Percentiles rank a stretch among this genome's conserved stretches.
Evolutionary conservation across 1,139 yeast species (phyloP).

Genomic region (Kluyveromyces sp.): DNA sequence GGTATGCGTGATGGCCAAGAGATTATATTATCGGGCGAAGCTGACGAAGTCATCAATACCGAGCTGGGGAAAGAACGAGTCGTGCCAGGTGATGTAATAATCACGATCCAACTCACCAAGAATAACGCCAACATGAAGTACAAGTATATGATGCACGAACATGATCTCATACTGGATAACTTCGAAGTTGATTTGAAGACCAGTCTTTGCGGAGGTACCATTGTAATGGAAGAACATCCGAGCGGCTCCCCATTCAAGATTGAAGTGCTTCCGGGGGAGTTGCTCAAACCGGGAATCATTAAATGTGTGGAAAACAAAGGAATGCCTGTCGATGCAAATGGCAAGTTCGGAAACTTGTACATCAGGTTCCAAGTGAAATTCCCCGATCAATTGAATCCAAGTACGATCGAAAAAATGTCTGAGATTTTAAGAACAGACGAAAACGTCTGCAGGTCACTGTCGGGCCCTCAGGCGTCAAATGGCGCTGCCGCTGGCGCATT

Average conservation of each 20-base stretch:
- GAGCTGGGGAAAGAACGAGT: slow-evolving; percentile 27
- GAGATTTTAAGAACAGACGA: slow-evolving; percentile 12
- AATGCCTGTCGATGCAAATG: slow-evolving; percentile 22
- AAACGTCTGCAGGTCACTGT: background rate
- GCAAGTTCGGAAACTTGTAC: slow-evolving; percentile 23
- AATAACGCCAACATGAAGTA: slow-evolving; percentile 8
- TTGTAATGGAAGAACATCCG: slow-evolving; percentile 25
- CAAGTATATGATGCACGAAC: slow-evolving; percentile 14
- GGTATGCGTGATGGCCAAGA: slow-evolving; percentile 48
- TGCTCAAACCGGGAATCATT: slow-evolving; percentile 19
- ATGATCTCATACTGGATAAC: slow-evolving; percentile 17
- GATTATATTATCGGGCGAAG: slow-evolving; percentile 49
- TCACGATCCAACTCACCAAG: slow-evolving; percentile 34
- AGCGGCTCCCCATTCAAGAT: slow-evolving; percentile 22
- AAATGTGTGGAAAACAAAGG: slow-evolving; percentile 26
- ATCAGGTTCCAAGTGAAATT: slow-evolving; percentile 22
- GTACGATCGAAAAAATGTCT: slow-evolving; percentile 18
- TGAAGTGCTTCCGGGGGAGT: slow-evolving; percentile 25
- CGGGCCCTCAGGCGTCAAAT: background rate
- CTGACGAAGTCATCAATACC: slow-evolving; percentile 51
- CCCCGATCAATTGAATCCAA: slow-evolving; percentile 20
- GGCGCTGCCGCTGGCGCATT: background rate
- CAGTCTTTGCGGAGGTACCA: slow-evolving; percentile 28
- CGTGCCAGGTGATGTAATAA: slow-evolving; percentile 61
- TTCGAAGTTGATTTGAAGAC: slow-evolving; percentile 23